Evolutionary conservation across 2,329 filamentous ascomycete genomes (phyloP).

Genomic region (Dactylonectria macrodidyma): DNA sequence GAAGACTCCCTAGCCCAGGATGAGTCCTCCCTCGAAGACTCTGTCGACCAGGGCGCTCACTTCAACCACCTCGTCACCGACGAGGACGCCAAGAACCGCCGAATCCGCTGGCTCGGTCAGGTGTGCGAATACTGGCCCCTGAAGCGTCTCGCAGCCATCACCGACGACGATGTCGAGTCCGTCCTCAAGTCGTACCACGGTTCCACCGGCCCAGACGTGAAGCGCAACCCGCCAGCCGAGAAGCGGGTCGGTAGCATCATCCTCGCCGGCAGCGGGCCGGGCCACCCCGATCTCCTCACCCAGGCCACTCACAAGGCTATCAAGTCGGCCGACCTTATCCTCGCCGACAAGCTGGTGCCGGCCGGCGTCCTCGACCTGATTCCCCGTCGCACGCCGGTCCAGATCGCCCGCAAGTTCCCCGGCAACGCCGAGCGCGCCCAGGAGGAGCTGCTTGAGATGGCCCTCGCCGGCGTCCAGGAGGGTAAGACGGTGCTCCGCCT

Average conservation of each 20-base stretch:
- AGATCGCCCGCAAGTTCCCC: slow-evolving; percentile 97
- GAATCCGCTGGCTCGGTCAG: slow-evolving; percentile 94
- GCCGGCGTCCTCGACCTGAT: slow-evolving; percentile 89
- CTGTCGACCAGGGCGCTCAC: slow-evolving; percentile 80
- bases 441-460: slow-evolving; percentile 86
- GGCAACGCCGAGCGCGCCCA: slow-evolving; percentile 96
- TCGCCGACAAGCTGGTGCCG: slow-evolving; percentile 90
- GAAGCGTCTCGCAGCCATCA: slow-evolving; percentile 82
- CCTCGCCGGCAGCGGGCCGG: slow-evolving; percentile 92
- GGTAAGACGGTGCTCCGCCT: slow-evolving; percentile 89
- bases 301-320: slow-evolving; percentile 85
- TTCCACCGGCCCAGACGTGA: slow-evolving; percentile 43
- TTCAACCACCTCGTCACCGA: slow-evolving; percentile 89
- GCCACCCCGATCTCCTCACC: slow-evolving; percentile 92
- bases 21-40: slow-evolving; percentile 74
- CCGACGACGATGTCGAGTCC: slow-evolving; percentile 82
- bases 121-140: slow-evolving; percentile 99
- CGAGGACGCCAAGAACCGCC: slow-evolving; percentile 81
- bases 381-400: slow-evolving; percentile 88
- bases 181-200: slow-evolving; percentile 81
- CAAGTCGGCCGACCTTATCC: slow-evolving; percentile 80
- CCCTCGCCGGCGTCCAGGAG: slow-evolving; percentile 73
- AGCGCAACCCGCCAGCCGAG: slow-evolving; percentile 39
- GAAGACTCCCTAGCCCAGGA: slow-evolving; percentile 69
- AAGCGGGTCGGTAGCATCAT: slow-evolving; percentile 78